Evolutionary conservation across 140 eudicot species (phyloP).

Genomic region (Stevia rebaudiana): DNA sequence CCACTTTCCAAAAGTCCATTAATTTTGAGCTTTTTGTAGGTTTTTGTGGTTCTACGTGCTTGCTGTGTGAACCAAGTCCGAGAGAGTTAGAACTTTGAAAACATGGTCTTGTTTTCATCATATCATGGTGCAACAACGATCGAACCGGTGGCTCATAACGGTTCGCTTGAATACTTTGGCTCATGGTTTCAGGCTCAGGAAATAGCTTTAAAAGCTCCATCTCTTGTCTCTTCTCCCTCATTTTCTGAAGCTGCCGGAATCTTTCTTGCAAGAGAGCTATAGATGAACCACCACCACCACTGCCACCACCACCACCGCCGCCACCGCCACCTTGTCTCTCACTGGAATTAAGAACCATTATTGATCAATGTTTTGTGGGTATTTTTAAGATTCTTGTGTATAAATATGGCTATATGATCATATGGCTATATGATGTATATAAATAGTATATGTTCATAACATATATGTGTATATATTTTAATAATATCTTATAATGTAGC

Average conservation of each 20-base stretch:
- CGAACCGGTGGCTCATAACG: conserved; percentile 18
- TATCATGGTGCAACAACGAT: conserved; percentile 15
- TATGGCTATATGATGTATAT: too few relatives aligned
- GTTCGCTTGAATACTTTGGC: neutral
- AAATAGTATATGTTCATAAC: too few relatives aligned
- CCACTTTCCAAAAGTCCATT: conserved; percentile 30
- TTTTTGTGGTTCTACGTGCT: conserved; percentile 17
- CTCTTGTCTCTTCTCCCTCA: conserved; percentile 54
- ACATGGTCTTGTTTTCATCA: conserved; percentile 19
- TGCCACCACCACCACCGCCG: conserved; percentile 8
- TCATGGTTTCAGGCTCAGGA: conserved; percentile 25
- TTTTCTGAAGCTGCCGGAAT: conserved; percentile 43
- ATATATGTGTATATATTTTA: conserved; percentile 10
- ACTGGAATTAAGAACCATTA: conserved; percentile 24
- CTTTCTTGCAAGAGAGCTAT: conserved; percentile 61
- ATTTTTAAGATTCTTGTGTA: neutral
- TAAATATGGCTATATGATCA: conserved; percentile 1
- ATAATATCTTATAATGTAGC: conserved; percentile 10
- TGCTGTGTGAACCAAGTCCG: conserved; percentile 33
- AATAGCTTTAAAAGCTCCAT: conserved; percentile 36
- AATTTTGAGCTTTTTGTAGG: conserved; percentile 19
- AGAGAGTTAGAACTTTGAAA: conserved; percentile 30
- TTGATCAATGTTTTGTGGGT: neutral
- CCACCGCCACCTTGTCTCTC: conserved; percentile 33
- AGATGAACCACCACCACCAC: conserved; percentile 34